phyloP scores from a whole-genome alignment of 345 rosid species.

The Acer saccharum region DNA sequence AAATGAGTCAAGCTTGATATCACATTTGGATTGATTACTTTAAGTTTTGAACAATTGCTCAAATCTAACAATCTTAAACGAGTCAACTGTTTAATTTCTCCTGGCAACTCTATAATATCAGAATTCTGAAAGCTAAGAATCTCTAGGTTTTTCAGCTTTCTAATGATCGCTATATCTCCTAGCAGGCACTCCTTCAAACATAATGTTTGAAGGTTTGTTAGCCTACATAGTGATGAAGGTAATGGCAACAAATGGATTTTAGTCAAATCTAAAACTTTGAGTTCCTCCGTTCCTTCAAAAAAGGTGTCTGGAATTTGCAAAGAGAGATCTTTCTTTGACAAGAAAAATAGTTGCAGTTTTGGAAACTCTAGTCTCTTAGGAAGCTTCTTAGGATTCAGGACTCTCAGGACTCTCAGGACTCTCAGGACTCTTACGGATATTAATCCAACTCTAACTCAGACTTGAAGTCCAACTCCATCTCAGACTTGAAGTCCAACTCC shows the following conservation, averaged over 20 bases:
- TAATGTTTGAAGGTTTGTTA: slow-evolving; percentile 13
- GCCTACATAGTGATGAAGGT: slow-evolving; percentile 17
- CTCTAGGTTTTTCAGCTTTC: not conserved
- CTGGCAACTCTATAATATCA: slow-evolving; percentile 15
- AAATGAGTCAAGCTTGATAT: slow-evolving; percentile 11
- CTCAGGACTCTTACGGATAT: too few relatives aligned
- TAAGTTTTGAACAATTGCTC: slow-evolving; percentile 11
- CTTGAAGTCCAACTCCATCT: too few relatives aligned
- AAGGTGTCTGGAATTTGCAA: slow-evolving; percentile 5
- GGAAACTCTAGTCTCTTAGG: slow-evolving; percentile 14
- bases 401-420: too few relatives aligned
- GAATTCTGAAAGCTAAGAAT: slow-evolving; percentile 3
- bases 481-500: too few relatives aligned
- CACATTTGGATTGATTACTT: slow-evolving; percentile 21
- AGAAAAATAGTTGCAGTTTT: not conserved
- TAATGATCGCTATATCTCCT: not conserved
- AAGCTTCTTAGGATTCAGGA: too few relatives aligned
- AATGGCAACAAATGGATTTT: not conserved
- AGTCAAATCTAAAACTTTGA: slow-evolving; percentile 11
- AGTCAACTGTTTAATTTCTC: slow-evolving; percentile 11
- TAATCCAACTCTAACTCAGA: too few relatives aligned
- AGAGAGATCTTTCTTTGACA: not conserved
- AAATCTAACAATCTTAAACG: slow-evolving; percentile 2
- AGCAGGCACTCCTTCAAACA: not conserved
- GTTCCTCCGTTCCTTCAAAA: not conserved